A percentile compares a stretch with the other conserved stretches of the same genome.
These are phyloP conservation scores for Rhizopogon roseolus DNA, from an alignment of 768 basidiomycete genomes.

Conservation along the genomic window DNA sequence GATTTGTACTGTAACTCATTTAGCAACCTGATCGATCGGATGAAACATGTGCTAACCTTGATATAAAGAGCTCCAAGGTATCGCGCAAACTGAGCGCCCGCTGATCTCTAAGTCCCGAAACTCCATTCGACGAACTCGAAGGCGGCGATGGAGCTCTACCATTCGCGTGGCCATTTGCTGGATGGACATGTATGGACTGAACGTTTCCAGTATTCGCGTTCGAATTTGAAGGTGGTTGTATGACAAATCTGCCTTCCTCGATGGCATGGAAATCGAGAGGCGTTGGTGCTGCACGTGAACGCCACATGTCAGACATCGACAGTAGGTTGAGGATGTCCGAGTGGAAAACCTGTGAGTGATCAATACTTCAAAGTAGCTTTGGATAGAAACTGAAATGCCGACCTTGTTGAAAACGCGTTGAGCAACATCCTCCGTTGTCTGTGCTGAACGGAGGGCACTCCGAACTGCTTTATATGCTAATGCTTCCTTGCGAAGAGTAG, in stretches of 20 bases:
- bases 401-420: conserved; percentile 85
- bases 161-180: conserved; percentile 22
- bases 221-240: conserved; percentile 26
- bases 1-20: conserved; percentile 56
- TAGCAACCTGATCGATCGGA: conserved; percentile 2
- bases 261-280: conserved; percentile 83
- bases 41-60: conserved; percentile 50
- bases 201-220: conserved; percentile 11
- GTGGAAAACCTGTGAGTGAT: conserved; percentile 67
- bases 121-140: conserved; percentile 7
- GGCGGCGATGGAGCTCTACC: conserved; percentile 4
- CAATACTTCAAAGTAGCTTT: neutral
- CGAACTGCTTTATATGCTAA: conserved; percentile 84
- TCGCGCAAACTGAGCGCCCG: conserved; percentile 71
- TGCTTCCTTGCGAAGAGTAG: conserved; percentile 83
- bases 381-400: neutral
- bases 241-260: conserved; percentile 53
- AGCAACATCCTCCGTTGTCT: conserved; percentile 46
- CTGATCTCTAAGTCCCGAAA: conserved; percentile 71
- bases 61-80: conserved; percentile 76
- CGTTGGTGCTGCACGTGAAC: conserved; percentile 76
- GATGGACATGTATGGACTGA: neutral
- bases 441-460: conserved; percentile 47
- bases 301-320: conserved; percentile 98
- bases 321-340: conserved; percentile 85